Conservation (phyloP, 192 early-diverging fungal species). For the Helicostylum pulchrum region DNA sequence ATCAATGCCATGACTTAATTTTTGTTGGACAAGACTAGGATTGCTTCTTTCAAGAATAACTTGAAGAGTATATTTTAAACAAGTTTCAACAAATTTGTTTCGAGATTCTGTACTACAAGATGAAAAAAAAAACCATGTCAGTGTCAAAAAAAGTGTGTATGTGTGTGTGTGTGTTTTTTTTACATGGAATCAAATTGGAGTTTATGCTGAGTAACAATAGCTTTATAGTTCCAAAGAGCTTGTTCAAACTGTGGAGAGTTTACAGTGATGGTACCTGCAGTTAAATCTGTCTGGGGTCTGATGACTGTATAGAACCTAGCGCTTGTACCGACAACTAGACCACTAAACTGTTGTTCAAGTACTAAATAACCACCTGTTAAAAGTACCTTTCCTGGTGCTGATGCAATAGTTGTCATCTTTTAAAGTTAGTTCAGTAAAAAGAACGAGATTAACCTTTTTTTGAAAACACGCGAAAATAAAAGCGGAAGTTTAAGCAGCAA, state of each 20-base stretch:
- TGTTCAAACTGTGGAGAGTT: constrained; percentile 85
- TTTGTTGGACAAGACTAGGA: constrained; percentile 22
- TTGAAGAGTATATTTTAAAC: constrained; percentile 44
- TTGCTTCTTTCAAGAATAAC: constrained; percentile 37
- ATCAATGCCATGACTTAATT: constrained; percentile 49
- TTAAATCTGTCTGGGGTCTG: not conserved
- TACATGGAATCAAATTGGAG: constrained; percentile 41
- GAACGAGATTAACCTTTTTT: too few species aligned
- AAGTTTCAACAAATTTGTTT: constrained; percentile 70
- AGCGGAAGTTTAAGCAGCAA: not conserved
- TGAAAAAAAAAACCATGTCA: not conserved
- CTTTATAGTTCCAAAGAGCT: constrained; percentile 73
- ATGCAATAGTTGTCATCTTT: constrained; percentile 48
- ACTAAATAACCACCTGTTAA: constrained; percentile 93
- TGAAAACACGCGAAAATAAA: not conserved
- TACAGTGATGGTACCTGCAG: constrained; percentile 49
- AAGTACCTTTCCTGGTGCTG: constrained; percentile 96
- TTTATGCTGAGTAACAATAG: constrained; percentile 23
- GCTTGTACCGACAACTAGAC: constrained; percentile 81
- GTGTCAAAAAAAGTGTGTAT: not conserved
- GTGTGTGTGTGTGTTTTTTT: not conserved
- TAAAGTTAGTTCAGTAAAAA: too few species aligned
- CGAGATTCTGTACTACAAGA: constrained; percentile 12
- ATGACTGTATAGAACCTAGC: constrained; percentile 83
- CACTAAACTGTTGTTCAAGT: constrained; percentile 72